Evolutionary conservation across 257 asterid species (phyloP).

Genomic region (Solanum tarijense): DNA sequence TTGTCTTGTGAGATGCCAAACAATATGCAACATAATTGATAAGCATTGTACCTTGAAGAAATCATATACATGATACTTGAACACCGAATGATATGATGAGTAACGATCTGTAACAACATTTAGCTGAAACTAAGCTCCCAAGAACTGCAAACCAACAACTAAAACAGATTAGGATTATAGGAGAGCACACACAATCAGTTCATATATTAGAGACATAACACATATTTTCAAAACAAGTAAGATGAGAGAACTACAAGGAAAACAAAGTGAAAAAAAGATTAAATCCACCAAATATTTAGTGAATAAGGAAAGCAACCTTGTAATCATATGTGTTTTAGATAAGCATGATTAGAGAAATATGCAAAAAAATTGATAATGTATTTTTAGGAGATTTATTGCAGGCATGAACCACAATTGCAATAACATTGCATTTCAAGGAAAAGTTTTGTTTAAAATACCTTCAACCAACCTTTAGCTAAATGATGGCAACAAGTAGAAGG

Average conservation of each 20-base stretch:
- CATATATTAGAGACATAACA: neutral
- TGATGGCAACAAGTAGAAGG: too few species aligned
- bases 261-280: neutral
- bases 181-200: neutral
- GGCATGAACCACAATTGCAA: too few species aligned
- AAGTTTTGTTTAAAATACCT: too few species aligned
- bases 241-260: neutral
- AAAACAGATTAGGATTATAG: neutral
- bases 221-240: neutral
- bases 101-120: constrained; percentile 72
- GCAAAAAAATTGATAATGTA: too few species aligned
- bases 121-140: constrained; percentile 83
- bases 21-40: too few species aligned
- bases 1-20: too few species aligned
- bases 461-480: too few species aligned
- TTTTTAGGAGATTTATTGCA: neutral
- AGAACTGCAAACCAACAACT: constrained; percentile 54
- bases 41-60: constrained; percentile 59
- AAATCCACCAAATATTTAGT: neutral
- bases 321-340: neutral
- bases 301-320: neutral
- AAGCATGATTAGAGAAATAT: neutral
- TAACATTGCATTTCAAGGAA: too few species aligned
- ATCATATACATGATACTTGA: constrained; percentile 84
- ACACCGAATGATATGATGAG: constrained; percentile 47